Percentiles rank a stretch among this genome's conserved stretches.
phyloP scores from a whole-genome alignment of 306 rosid genomes.

The Vigna mungo region DNA sequence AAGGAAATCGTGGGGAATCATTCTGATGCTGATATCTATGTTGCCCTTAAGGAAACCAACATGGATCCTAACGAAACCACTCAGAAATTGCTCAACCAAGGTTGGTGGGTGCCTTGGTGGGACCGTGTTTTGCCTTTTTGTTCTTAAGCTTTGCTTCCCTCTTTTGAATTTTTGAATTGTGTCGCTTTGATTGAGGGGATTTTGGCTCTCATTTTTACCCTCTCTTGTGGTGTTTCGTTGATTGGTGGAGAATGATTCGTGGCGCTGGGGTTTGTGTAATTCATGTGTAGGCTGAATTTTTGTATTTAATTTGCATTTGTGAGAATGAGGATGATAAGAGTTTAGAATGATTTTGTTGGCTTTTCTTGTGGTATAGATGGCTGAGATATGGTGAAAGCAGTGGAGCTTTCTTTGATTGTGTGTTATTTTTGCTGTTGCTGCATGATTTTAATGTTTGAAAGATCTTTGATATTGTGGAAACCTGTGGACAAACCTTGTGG shows the following conservation, averaged over 20 bases:
- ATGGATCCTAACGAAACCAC: constrained; percentile 99
- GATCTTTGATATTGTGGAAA: background rate
- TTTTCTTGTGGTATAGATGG: background rate
- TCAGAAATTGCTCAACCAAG: constrained; percentile 97
- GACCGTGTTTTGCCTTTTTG: background rate
- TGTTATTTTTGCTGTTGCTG: background rate
- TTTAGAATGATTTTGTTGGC: background rate
- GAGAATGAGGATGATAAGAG: background rate
- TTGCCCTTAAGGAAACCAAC: constrained; percentile 76
- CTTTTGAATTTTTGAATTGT: background rate
- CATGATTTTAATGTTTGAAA: background rate
- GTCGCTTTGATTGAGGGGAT: constrained; percentile 31
- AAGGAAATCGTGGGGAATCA: constrained; percentile 86
- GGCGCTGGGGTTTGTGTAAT: background rate
- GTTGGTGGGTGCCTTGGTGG: constrained; percentile 47
- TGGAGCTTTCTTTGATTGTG: background rate
- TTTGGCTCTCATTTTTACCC: background rate
- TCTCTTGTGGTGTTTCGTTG: constrained; percentile 11
- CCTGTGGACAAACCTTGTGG: background rate
- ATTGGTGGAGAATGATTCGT: background rate
- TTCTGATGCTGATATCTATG: constrained; percentile 92
- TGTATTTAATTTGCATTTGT: background rate
- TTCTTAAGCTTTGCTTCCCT: background rate
- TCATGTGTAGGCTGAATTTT: constrained; percentile 10
- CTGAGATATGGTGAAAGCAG: background rate